Percentiles rank a stretch among this genome's conserved stretches.
Evolutionary conservation across 371 early-diverging fungal species (phyloP).

Genomic region (Saksenaea vasiformis): DNA sequence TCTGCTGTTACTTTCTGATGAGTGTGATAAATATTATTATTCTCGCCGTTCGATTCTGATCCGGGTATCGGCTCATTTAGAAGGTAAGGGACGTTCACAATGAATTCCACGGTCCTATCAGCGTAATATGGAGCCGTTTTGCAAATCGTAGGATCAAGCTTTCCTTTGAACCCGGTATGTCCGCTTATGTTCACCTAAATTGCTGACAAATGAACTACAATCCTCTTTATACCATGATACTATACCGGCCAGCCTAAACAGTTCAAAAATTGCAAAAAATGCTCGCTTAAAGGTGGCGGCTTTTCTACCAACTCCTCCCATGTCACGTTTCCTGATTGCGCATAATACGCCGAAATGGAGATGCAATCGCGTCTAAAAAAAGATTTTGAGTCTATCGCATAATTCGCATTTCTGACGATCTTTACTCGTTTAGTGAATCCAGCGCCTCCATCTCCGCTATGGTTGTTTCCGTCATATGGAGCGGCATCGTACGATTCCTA

Average conservation of each 20-base stretch:
- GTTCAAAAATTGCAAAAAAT: conserved; percentile 70
- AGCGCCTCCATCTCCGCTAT: conserved; percentile 67
- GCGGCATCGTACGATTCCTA: conserved; percentile 58
- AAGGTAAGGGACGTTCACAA: conserved; percentile 74
- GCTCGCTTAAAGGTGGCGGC: conserved; percentile 51
- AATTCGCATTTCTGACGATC: not conserved
- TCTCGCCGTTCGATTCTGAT: conserved; percentile 14
- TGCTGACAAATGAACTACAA: not conserved
- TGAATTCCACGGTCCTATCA: conserved; percentile 64
- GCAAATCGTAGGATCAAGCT: conserved; percentile 54
- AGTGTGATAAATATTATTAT: conserved; percentile 23
- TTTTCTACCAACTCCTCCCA: conserved; percentile 60
- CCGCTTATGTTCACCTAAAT: conserved; percentile 48
- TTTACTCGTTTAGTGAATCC: conserved; percentile 72
- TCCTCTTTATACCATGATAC: not conserved
- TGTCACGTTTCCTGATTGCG: conserved; percentile 49
- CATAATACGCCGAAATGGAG: conserved; percentile 65
- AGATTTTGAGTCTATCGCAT: not conserved
- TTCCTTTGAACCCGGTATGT: conserved; percentile 71
- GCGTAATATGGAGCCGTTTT: conserved; percentile 74
- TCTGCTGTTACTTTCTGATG: conserved; percentile 49
- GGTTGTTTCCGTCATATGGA: conserved; percentile 61
- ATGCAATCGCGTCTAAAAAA: conserved; percentile 71
- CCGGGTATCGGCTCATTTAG: conserved; percentile 28
- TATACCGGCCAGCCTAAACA: conserved; percentile 75